Evolutionary conservation across 129 eudicot genomes (phyloP), one percentile per base, ranked within the genome.

Genomic region (Erigeron canadensis): DNA sequence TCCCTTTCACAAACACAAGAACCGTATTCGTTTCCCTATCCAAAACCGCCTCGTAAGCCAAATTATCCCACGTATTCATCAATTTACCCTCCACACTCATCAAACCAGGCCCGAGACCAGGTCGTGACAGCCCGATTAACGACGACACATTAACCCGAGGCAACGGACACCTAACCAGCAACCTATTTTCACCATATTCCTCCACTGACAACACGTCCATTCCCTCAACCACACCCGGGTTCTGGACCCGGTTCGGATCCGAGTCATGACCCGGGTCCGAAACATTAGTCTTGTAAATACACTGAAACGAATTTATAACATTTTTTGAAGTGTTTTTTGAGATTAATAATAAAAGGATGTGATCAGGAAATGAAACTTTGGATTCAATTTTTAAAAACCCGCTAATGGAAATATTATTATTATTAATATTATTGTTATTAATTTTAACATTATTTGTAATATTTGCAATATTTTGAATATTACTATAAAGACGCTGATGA

Each of bases 1-100:
- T 75, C 10, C 99, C 99, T 67, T 94, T 94, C 5, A 88, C 97
- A 69, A 94, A 94, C 73, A 94, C 95, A 44, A 86, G 84, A 11
- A 54, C 91, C 10, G 82, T 72, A 7, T 81, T 71, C 45, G 82
- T 72, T 8, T 81, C 69, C 47, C 86, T 86, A 74, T 94, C 99
- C 50, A 94, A 11, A 8, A 71, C 84, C 16, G 97, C 96, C 57
- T 81, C 96, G 79, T 94, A 94, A 1, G 79, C 89, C 58, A 90
- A 81, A 61, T 82, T 79, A 5, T 90, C 96, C 99, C 99, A 94
- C 10, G 88, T 80, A 70, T 56, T 74, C 6, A 18, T 15, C 63
- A 71, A 79, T 37, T 81, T 81, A 55, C 64, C 75, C 70, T 81
- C 89, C 9, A 43, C 9, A 0, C 38, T 57, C n/a, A 10, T 28